Percentiles rank a stretch among this genome's conserved stretches.
Evolutionary conservation across 228 moss, liverwort and hornwort species (phyloP).

Genomic region (Sphagnum magellanicum): DNA sequence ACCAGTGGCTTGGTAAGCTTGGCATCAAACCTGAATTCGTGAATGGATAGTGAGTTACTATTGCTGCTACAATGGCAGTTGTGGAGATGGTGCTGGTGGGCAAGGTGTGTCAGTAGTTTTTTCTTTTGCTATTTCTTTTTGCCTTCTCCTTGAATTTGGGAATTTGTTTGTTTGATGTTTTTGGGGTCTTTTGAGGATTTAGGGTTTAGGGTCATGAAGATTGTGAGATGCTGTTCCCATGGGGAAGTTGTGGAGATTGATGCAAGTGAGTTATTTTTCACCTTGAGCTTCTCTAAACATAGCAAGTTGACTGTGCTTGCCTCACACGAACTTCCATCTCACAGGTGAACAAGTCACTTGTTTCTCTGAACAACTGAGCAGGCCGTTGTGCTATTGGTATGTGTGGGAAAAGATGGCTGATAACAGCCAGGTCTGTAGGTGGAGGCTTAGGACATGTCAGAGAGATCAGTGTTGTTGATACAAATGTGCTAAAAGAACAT

Average conservation of each 20-base stretch:
- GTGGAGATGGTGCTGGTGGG: conserved; percentile 99
- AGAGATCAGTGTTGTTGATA: conserved; percentile 38
- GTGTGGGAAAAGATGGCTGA: conserved; percentile 87
- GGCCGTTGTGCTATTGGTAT: conserved; percentile 86
- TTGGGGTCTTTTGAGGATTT: no score
- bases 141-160: no score
- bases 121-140: not conserved
- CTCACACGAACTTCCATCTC: no score
- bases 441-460: conserved; percentile 53
- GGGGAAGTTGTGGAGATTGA: no score
- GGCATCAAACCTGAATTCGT: conserved; percentile 80
- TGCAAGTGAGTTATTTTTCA: no score
- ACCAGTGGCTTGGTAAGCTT: conserved; percentile 70
- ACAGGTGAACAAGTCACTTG: conserved; percentile 89
- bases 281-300: no score
- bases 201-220: no score
- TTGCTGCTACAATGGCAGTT: conserved; percentile 83
- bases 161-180: no score
- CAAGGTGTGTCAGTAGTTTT: conserved; percentile 27
- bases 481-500: no score
- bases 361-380: conserved; percentile 82
- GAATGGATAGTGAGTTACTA: conserved; percentile 76
- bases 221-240: no score
- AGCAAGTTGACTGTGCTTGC: no score
- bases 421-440: conserved; percentile 61